Base-by-base conservation (phyloP, 1,284 basidiomycete species). In the Phlebopus sp. region DNA sequence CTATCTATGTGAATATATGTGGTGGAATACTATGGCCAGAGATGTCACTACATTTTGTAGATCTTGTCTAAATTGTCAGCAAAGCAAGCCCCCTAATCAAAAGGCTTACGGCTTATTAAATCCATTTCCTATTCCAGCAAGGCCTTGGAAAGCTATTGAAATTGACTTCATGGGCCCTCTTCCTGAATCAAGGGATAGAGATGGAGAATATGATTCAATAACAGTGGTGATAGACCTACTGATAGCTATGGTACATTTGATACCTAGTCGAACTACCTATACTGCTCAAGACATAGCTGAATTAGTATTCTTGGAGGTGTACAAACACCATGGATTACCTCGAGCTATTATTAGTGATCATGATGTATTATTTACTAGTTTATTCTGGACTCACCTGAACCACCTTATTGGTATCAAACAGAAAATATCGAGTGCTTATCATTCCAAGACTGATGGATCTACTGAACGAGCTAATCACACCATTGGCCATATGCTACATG, bases 141-240 rank as follows among this genome's bases (percentile, higher is more conserved):
- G 49, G 4, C 69, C 70, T 9, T 74, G 71, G 70, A 58, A 71
- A 40, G 45, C 57, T 0, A 66, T 77, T 2, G 66, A 68, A 0
- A 66, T 77, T 8, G 74, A 78, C 42, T 75, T 76, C 46, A 64
- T 77, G 0, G 71, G 73, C 3, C 71, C 69, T 0, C 50, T 77
- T 0, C 74, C 69, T 55, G 5, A n/a, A n/a, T 69, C 67, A 0
- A 46, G 47, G 3, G 34, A 47, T 18, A 4, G 39, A 1, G 23
- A 48, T 15, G 18, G 41, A 13, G 53, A 56, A 0, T 74, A 61
- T 49, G 66, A 77, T 53, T 60, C 59, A 36, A 62, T 76, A 0
- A 60, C 60, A 67, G 55, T 67, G 0, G 44, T 69, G 0, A 60
- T 69, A 3, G 59, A 67, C 47, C 54, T 60, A 5, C 46, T 69